Evolutionary conservation across 495 filamentous ascomycete species (phyloP).

Genomic region (Cercophora scortea): DNA sequence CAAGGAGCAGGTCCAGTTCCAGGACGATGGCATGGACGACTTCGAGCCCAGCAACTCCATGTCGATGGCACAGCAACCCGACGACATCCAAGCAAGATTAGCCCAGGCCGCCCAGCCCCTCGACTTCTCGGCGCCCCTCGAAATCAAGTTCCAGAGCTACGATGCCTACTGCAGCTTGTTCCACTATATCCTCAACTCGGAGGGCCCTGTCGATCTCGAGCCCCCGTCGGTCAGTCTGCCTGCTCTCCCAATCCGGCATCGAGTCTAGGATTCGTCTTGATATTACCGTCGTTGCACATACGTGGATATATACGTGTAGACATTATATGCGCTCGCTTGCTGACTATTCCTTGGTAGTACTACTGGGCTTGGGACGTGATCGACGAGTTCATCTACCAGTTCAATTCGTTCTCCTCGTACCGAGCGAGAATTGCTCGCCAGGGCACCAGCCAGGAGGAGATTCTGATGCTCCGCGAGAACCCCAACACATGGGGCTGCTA

Average conservation of each 20-base stretch:
- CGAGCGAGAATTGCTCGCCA: slow-evolving; percentile 83
- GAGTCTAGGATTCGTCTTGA: background rate
- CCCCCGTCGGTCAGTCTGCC: slow-evolving; percentile 72
- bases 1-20: slow-evolving; percentile 86
- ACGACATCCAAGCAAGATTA: slow-evolving; percentile 87
- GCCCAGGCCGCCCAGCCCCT: slow-evolving; percentile 85
- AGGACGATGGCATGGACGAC: slow-evolving; percentile 67
- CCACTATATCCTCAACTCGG: slow-evolving; percentile 97
- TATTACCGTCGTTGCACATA: background rate
- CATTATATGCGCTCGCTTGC: slow-evolving; percentile 1
- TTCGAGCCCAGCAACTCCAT: slow-evolving; percentile 49
- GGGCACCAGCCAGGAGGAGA: slow-evolving; percentile 80
- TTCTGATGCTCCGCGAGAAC: slow-evolving; percentile 83
- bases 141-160: slow-evolving; percentile 95
- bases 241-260: background rate
- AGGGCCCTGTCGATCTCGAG: slow-evolving; percentile 93
- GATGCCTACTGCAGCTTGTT: slow-evolving; percentile 98
- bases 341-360: slow-evolving; percentile 51
- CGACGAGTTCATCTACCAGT: slow-evolving; percentile 99
- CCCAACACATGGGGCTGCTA: slow-evolving; percentile 99
- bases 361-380: slow-evolving; percentile 99
- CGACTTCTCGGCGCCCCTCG: slow-evolving; percentile 88
- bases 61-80: slow-evolving; percentile 47
- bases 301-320: background rate
- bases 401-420: slow-evolving; percentile 98